Conservation (phyloP, 1,284 basidiomycete genomes). For the Leucocoprinus gongylophorus region DNA sequence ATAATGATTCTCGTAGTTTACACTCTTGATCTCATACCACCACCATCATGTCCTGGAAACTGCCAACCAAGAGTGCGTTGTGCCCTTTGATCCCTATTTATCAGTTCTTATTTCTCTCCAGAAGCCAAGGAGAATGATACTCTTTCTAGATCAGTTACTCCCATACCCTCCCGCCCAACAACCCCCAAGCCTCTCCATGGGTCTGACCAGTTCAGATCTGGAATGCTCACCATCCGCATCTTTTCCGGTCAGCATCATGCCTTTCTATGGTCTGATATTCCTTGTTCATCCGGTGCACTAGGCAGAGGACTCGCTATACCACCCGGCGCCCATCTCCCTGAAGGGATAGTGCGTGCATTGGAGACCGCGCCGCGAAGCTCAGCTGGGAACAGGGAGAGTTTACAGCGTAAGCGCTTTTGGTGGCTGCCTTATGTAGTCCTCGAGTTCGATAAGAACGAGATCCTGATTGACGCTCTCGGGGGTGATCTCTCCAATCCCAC, state of each 20-base stretch:
- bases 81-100: conserved; percentile 4
- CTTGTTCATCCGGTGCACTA: conserved; percentile 20
- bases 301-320: conserved; percentile 73
- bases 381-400: conserved; percentile 72
- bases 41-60: conserved; percentile 28
- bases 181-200: conserved; percentile 59
- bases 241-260: conserved; percentile 61
- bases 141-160: conserved; percentile 65
- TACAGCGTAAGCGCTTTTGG: conserved; percentile 89
- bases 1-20: conserved; percentile 1
- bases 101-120: conserved; percentile 20
- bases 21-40: conserved; percentile 6
- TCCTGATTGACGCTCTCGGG: conserved; percentile 91
- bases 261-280: background rate
- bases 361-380: conserved; percentile 48
- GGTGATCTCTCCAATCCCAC: conserved; percentile 81
- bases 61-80: conserved; percentile 32
- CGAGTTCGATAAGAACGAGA: conserved; percentile 99
- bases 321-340: conserved; percentile 70
- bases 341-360: conserved; percentile 81
- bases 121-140: conserved; percentile 63
- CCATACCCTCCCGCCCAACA: conserved; percentile 62
- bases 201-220: conserved; percentile 63
- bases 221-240: conserved; percentile 82
- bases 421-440: conserved; percentile 97